phyloP scores from a whole-genome alignment of 768 basidiomycete genomes.

The Udeniomyces megalosporus region DNA sequence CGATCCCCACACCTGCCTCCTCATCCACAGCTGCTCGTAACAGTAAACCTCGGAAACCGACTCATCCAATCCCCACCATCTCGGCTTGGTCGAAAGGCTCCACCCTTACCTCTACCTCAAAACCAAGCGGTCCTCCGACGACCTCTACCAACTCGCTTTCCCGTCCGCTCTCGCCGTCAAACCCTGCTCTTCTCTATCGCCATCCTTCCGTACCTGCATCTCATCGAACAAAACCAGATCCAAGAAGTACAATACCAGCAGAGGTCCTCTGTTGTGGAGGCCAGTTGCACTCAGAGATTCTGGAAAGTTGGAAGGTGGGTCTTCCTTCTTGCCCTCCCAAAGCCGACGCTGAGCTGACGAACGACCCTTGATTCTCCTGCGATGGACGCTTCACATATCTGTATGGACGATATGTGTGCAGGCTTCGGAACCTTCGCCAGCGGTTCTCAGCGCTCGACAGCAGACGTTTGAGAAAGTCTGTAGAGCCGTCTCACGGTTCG shows the following conservation, averaged over 20 bases:
- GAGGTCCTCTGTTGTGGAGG: slow-evolving; percentile 1
- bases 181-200: neutral
- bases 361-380: too few species aligned
- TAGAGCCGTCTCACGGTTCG: neutral
- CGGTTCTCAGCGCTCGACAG: neutral
- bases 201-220: slow-evolving; percentile 1
- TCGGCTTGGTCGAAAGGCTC: neutral
- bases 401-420: too few species aligned
- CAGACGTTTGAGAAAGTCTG: neutral
- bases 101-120: neutral
- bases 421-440: neutral
- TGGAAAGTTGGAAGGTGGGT: slow-evolving; percentile 9
- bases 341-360: too few species aligned
- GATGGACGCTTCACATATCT: too few species aligned
- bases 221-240: neutral
- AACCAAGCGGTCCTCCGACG: too few species aligned
- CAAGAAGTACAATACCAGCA: neutral
- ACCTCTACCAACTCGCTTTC: too few species aligned
- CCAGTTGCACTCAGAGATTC: neutral
- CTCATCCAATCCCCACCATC: too few species aligned
- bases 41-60: too few species aligned
- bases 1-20: neutral
- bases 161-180: neutral
- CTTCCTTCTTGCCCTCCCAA: neutral
- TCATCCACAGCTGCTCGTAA: neutral